phyloP scores from a whole-genome alignment of 2,329 filamentous ascomycete genomes.

The Venturia pyrina region DNA sequence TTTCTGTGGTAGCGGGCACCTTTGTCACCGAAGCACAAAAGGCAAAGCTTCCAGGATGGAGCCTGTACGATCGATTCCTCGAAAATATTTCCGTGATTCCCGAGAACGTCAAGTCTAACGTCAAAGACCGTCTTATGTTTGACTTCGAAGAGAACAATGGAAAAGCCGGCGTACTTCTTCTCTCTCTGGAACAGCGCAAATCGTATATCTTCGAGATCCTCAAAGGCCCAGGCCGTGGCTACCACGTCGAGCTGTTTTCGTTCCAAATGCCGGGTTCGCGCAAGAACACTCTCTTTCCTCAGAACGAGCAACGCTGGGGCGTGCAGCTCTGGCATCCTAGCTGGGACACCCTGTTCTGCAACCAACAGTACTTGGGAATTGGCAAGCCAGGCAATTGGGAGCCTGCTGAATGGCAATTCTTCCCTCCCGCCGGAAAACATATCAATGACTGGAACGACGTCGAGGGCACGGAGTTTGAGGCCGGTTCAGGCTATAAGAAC shows the following conservation, averaged over 20 bases:
- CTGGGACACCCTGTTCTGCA: conserved; percentile 1
- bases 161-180: background rate
- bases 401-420: conserved; percentile 11
- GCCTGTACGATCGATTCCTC: background rate
- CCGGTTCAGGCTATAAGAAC: background rate
- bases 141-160: background rate
- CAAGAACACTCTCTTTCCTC: background rate
- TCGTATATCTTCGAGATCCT: background rate
- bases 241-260: conserved; percentile 6
- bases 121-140: background rate
- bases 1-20: background rate
- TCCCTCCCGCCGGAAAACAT: background rate
- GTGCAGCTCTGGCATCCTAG: conserved; percentile 4
- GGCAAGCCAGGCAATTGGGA: background rate
- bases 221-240: background rate
- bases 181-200: background rate
- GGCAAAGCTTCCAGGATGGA: background rate
- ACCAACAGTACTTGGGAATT: conserved; percentile 4
- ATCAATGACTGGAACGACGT: background rate
- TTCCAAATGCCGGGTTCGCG: background rate
- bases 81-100: background rate
- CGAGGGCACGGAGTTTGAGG: conserved; percentile 1
- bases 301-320: conserved; percentile 1
- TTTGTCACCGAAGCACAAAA: background rate
- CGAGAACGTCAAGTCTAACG: background rate